Evolutionary conservation across 140 eudicot species (phyloP).

Genomic region (Ambrosia hybrid): DNA sequence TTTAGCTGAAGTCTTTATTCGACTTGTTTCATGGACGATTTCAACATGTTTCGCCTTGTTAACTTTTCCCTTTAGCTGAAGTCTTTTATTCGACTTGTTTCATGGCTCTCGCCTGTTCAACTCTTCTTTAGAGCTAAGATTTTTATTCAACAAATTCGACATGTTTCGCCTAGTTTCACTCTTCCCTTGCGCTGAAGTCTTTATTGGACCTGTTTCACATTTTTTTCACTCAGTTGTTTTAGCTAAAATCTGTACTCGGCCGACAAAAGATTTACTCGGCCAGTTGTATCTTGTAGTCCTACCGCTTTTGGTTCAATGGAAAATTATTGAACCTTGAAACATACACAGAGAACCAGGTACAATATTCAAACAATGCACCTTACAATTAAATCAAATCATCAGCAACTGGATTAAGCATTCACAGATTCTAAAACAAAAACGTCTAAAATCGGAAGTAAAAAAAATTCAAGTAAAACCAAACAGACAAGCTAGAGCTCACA

Average conservation of each 20-base stretch:
- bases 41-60: background rate
- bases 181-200: background rate
- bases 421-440: conserved; percentile 12
- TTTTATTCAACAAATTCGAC: no score
- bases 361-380: conserved; percentile 10
- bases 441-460: conserved; percentile 2
- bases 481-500: conserved; percentile 7
- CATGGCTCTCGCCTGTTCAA: no score
- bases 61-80: background rate
- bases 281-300: background rate
- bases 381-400: conserved; percentile 14
- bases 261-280: background rate
- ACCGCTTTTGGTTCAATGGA: background rate
- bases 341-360: background rate
- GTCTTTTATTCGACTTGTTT: background rate
- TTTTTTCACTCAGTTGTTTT: no score
- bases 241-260: no score
- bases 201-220: background rate
- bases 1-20: background rate
- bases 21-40: background rate
- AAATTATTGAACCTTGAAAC: background rate
- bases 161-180: background rate
- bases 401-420: conserved; percentile 20
- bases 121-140: no score
- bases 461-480: conserved; percentile 1